Evolutionary conservation across 148 eudicot genomes (phyloP).

Genomic region (Nyssa sinensis): DNA sequence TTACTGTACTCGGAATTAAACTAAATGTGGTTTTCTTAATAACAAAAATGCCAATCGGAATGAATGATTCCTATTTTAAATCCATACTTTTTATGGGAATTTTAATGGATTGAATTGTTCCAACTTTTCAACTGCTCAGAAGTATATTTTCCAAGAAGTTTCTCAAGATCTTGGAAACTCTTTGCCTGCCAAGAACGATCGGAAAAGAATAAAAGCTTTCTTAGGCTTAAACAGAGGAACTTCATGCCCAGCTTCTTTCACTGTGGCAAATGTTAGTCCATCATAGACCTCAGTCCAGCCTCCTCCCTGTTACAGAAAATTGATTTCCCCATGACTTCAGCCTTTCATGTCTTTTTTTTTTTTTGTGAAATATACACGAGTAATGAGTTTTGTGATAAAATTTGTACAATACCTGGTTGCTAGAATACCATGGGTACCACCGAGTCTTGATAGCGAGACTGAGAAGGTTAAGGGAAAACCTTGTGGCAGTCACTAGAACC

Average conservation of each 20-base stretch:
- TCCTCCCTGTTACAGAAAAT: constrained; percentile 33
- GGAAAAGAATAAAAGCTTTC: constrained; percentile 39
- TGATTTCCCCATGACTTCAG: background rate
- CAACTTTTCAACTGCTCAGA: background rate
- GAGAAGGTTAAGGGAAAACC: constrained; percentile 37
- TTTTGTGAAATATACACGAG: background rate
- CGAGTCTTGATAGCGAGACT: constrained; percentile 32
- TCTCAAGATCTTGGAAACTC: constrained; percentile 29
- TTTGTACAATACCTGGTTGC: constrained; percentile 30
- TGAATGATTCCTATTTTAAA: constrained; percentile 22
- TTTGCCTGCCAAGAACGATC: constrained; percentile 38
- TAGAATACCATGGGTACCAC: constrained; percentile 53
- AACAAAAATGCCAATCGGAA: constrained; percentile 11
- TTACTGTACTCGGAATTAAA: too few species aligned
- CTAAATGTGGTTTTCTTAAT: background rate
- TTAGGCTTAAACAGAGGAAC: constrained; percentile 48
- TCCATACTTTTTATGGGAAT: background rate
- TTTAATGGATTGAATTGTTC: constrained; percentile 4
- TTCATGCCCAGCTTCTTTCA: constrained; percentile 54
- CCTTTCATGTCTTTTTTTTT: too few species aligned
- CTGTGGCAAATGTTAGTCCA: constrained; percentile 47
- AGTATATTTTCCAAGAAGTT: background rate
- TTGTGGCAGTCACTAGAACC: constrained; percentile 58
- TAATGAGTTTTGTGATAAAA: background rate
- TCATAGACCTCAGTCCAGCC: constrained; percentile 52